Conservation (phyloP, 176 grass and related monocot genomes). For the Phoenix dactylifera region DNA sequence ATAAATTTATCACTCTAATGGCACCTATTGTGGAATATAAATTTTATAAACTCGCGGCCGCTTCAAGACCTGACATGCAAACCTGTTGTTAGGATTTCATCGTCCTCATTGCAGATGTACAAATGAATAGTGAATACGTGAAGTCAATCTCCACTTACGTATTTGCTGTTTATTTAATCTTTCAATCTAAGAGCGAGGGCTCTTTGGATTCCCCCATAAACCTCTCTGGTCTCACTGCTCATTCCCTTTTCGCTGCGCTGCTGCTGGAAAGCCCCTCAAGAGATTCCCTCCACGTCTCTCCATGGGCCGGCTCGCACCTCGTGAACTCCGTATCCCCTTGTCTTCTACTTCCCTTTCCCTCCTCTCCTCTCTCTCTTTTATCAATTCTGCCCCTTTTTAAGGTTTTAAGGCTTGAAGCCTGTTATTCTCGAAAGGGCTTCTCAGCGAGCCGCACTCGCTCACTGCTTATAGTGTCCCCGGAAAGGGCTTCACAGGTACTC, state of each 20-base stretch:
- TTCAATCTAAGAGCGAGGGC: too few species aligned
- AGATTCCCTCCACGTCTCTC: background rate
- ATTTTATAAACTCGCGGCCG: too few species aligned
- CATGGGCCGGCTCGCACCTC: background rate
- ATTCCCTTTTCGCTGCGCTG: background rate
- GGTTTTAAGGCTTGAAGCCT: too few species aligned
- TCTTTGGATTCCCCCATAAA: conserved; percentile 7
- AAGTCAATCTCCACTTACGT: too few species aligned
- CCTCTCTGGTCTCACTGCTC: background rate
- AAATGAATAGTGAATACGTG: too few species aligned
- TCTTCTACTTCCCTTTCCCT: background rate
- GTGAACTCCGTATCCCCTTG: background rate
- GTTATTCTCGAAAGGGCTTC: background rate
- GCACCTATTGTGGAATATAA: too few species aligned
- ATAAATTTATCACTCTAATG: too few species aligned
- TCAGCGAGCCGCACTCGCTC: background rate
- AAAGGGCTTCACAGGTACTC: too few species aligned
- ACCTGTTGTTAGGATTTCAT: too few species aligned
- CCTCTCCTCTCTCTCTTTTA: background rate
- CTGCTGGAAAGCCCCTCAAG: background rate
- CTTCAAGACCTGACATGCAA: too few species aligned
- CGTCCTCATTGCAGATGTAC: too few species aligned
- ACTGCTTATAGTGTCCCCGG: background rate
- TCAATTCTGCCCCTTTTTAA: background rate
- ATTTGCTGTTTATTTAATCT: too few species aligned